phyloP scores from a whole-genome alignment of 371 early-diverging fungal species.

The Rozella allomycis region DNA sequence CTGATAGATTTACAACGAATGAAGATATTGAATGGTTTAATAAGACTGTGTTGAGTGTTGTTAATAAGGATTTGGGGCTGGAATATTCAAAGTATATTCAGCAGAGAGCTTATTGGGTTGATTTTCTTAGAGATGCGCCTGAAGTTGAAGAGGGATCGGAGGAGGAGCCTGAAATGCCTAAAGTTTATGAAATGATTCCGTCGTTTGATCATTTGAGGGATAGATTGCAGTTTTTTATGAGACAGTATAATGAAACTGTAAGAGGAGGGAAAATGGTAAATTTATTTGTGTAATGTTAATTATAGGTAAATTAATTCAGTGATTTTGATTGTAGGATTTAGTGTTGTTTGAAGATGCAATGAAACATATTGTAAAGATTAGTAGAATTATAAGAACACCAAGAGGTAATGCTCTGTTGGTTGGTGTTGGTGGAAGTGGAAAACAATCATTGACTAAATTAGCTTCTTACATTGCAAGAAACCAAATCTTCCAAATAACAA shows the following conservation, averaged over 20 bases:
- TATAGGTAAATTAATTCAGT: no score
- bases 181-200: constrained; percentile 30
- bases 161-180: constrained; percentile 28
- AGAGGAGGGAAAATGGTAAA: constrained; percentile 34
- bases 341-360: constrained; percentile 41
- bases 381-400: constrained; percentile 28
- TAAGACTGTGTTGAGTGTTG: constrained; percentile 14
- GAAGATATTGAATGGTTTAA: constrained; percentile 37
- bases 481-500: constrained; percentile 33
- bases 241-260: constrained; percentile 32
- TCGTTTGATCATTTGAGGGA: constrained; percentile 24
- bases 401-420: constrained; percentile 32
- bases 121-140: constrained; percentile 33
- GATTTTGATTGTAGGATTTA: no score
- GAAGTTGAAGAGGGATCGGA: constrained; percentile 32
- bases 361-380: constrained; percentile 30
- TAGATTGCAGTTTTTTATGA: constrained; percentile 24
- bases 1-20: constrained; percentile 28
- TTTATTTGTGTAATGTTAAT: no score
- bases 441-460: constrained; percentile 32
- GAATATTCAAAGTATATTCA: constrained; percentile 12
- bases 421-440: constrained; percentile 38
- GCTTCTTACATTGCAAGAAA: constrained; percentile 33
- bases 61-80: constrained; percentile 26
- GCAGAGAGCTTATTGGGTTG: constrained; percentile 20